Base-by-base conservation (phyloP, 2,329 filamentous ascomycete genomes). In the Delphinella strobiligena region DNA sequence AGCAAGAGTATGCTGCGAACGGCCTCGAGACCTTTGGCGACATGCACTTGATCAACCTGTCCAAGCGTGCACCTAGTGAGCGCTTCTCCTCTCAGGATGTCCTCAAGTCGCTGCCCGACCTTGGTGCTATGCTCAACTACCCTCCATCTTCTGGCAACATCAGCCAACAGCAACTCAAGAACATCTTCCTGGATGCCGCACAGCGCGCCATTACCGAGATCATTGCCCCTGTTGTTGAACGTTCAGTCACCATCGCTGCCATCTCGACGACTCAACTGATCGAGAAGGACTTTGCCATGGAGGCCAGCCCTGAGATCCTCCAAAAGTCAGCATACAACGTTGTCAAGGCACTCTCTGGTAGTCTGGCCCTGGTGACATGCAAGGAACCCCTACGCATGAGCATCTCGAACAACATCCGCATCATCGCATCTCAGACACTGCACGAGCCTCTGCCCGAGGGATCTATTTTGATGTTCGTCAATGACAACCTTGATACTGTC, bases 381-480 rank as follows among this genome's bases (percentile, higher is more conserved):
- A 98, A 96, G 61, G 91, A 98, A 59, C 91, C 91, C 12, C 70
- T 98, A 12, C 79, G 91, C 45, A 91, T 93, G 60, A 96, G 93
- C 63, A 93, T 98, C 61, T 93, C 83, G 39, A 98, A 96, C 62
- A 93, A 96, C 56, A 87, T 98, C 59, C 82, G 91, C n/a, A 72
- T 93, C 29, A 78, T 85, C 39, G 82, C 85, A 11, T 40, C 49
- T 38, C 67, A 72, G 42, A 72, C 74, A 37, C 64, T 75, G 31
- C 71, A 71, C 2, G 75, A 80, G 51, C 83, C 84, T 12, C 72
- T 98, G 45, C 86, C 91, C 0, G 91, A 98, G 62, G 91, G 91
- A 5, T 84, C 91, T 22, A 91, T 98, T 45, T 75, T 96, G 41
- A 95, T 98, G 85, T 96, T 93, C 61, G 89, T 98, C 45, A 98